A percentile compares a stretch with the other conserved stretches of the same genome.
phyloP scores from a whole-genome alignment of 2,329 filamentous ascomycete species.

The Parasarocladium wereldwijsianum region DNA sequence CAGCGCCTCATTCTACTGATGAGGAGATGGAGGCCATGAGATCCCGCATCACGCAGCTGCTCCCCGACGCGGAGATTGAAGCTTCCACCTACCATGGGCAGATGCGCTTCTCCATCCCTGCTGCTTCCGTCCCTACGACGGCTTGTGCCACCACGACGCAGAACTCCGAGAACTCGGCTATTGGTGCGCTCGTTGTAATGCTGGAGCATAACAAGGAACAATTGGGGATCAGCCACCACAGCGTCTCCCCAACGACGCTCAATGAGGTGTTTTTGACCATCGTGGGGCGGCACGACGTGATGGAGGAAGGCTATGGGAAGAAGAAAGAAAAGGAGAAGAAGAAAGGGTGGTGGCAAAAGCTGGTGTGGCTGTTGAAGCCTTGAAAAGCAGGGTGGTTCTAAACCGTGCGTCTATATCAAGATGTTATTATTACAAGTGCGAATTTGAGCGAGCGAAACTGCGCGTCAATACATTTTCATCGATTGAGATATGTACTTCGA shows the following conservation, averaged over 20 bases:
- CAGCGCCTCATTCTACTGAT: conserved; percentile 53
- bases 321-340: conserved; percentile 10
- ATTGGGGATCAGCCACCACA: conserved; percentile 66
- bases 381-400: no score
- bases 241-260: conserved; percentile 67
- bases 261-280: conserved; percentile 78
- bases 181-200: conserved; percentile 52
- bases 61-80: conserved; percentile 50
- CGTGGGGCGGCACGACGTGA: conserved; percentile 58
- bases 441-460: no score
- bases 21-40: conserved; percentile 50
- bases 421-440: not conserved
- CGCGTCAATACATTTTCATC: no score
- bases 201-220: conserved; percentile 52
- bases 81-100: conserved; percentile 31
- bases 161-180: conserved; percentile 25
- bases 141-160: conserved; percentile 8
- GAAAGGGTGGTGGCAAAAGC: conserved; percentile 11
- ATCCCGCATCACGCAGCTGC: conserved; percentile 42
- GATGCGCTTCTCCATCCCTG: conserved; percentile 13
- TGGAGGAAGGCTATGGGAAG: conserved; percentile 46
- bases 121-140: conserved; percentile 11
- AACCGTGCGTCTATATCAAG: not conserved
- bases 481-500: no score
- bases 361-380: conserved; percentile 4